Evolutionary conservation across 2,329 filamentous ascomycete species (phyloP).

Genomic region (Chaetomium strumarium): DNA sequence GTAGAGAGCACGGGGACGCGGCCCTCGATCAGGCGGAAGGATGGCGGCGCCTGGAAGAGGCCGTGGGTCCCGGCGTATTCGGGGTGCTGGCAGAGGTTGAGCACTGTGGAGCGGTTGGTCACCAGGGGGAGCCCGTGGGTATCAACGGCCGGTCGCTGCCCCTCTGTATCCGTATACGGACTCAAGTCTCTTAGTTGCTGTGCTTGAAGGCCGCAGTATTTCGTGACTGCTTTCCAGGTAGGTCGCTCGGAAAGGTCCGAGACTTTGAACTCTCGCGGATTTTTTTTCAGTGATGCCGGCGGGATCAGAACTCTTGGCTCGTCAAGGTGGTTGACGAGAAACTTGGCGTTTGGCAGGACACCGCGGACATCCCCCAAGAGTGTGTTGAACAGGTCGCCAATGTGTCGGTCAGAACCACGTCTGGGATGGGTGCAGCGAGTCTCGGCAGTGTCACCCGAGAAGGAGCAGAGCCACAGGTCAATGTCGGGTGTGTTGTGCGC

Average conservation of each 20-base stretch:
- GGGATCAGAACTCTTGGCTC: conserved; percentile 40
- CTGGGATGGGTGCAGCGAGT: conserved; percentile 33
- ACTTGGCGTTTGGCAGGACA: conserved; percentile 35
- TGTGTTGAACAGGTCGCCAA: no score
- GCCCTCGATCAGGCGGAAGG: conserved; percentile 36
- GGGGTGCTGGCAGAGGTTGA: conserved; percentile 40
- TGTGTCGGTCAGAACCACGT: no score
- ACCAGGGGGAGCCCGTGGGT: conserved; percentile 35
- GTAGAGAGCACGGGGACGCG: conserved; percentile 43
- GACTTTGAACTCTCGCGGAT: conserved; percentile 20
- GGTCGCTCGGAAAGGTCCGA: conserved; percentile 27
- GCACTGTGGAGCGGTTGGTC: conserved; percentile 23
- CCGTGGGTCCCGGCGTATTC: conserved; percentile 41
- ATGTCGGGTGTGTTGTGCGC: conserved; percentile 23
- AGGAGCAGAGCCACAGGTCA: conserved; percentile 35
- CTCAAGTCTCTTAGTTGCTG: no score
- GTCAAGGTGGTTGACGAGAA: conserved; percentile 44
- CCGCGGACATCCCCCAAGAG: conserved; percentile 17
- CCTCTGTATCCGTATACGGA: no score
- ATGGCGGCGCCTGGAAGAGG: conserved; percentile 38
- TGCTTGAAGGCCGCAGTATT: no score
- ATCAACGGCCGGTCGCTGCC: conserved; percentile 12
- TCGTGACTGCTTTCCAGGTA: conserved; percentile 31
- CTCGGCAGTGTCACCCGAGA: conserved; percentile 11
- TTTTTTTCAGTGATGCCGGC: conserved; percentile 12